Evolutionary conservation across 2,329 filamentous ascomycete genomes (phyloP).

Genomic region (Cladosporium sp.): DNA sequence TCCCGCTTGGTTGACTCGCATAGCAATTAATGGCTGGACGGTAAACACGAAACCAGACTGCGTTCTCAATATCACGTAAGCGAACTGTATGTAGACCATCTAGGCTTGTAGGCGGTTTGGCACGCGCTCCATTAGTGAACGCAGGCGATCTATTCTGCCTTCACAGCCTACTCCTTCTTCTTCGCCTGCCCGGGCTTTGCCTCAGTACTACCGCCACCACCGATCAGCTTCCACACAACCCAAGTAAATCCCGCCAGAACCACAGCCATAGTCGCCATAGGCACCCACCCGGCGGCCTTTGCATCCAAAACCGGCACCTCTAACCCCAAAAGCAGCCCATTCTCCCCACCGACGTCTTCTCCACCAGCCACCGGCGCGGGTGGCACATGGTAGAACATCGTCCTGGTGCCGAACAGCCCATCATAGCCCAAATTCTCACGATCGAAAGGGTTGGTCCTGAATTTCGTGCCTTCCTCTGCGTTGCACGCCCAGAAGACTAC

Average conservation of each 20-base stretch:
- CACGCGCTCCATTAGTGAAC: too few species aligned
- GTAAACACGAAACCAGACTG: too few species aligned
- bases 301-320: constrained; percentile 42
- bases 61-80: too few species aligned
- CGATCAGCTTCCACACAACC: constrained; percentile 39
- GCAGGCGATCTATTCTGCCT: too few species aligned
- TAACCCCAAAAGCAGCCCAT: constrained; percentile 29
- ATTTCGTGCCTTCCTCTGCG: constrained; percentile 58
- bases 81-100: too few species aligned
- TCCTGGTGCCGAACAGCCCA: constrained; percentile 67
- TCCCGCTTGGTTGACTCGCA: too few species aligned
- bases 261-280: constrained; percentile 39
- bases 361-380: constrained; percentile 21
- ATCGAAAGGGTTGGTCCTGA: constrained; percentile 79
- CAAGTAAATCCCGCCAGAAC: constrained; percentile 43
- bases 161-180: constrained; percentile 8
- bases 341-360: not conserved
- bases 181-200: not conserved
- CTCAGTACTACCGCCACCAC: constrained; percentile 5
- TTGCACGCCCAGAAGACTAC: constrained; percentile 87
- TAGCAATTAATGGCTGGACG: too few species aligned
- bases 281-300: constrained; percentile 33
- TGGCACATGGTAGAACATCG: constrained; percentile 73
- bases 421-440: constrained; percentile 82
- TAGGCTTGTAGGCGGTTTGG: too few species aligned